phyloP scores from a whole-genome alignment of 1,284 basidiomycete species.

The Psilocybe mexicana region DNA sequence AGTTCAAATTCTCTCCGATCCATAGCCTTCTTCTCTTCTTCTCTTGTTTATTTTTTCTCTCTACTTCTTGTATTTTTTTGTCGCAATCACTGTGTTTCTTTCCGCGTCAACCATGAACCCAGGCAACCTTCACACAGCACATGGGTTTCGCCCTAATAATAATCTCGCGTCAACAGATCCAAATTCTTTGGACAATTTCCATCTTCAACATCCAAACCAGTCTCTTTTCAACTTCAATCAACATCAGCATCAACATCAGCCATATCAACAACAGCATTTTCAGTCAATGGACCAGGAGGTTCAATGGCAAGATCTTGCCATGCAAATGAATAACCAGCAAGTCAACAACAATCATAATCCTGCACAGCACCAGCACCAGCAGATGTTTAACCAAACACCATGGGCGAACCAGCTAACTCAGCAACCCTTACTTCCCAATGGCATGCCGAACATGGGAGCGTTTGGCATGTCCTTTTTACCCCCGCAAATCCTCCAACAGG shows the following conservation, averaged over 20 bases:
- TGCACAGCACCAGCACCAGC: conserved; percentile 17
- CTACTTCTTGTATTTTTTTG: background rate
- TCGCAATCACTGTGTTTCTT: background rate
- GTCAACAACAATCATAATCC: conserved; percentile 9
- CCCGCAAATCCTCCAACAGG: conserved; percentile 54
- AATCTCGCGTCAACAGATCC: conserved; percentile 34
- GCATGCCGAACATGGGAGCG: conserved; percentile 33
- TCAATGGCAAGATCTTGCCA: conserved; percentile 27
- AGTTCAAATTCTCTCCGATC: too few species aligned
- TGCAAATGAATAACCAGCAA: conserved; percentile 22
- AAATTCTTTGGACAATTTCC: conserved; percentile 31
- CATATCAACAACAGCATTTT: conserved; percentile 13
- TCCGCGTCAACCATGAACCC: conserved; percentile 25
- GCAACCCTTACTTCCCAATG: conserved; percentile 31
- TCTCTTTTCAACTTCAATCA: conserved; percentile 17
- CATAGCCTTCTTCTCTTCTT: background rate
- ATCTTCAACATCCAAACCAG: conserved; percentile 19
- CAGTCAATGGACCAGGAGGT: conserved; percentile 20
- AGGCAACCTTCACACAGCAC: conserved; percentile 24
- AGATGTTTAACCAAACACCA: conserved; percentile 15
- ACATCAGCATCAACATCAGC: conserved; percentile 16
- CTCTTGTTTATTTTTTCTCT: background rate
- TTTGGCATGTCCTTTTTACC: conserved; percentile 44
- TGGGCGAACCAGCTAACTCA: conserved; percentile 35
- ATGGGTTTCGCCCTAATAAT: conserved; percentile 29